Evolutionary conservation across 768 basidiomycete species (phyloP), one percentile per base, ranked within the genome.

Genomic region (Nevesoporus exiguus): DNA sequence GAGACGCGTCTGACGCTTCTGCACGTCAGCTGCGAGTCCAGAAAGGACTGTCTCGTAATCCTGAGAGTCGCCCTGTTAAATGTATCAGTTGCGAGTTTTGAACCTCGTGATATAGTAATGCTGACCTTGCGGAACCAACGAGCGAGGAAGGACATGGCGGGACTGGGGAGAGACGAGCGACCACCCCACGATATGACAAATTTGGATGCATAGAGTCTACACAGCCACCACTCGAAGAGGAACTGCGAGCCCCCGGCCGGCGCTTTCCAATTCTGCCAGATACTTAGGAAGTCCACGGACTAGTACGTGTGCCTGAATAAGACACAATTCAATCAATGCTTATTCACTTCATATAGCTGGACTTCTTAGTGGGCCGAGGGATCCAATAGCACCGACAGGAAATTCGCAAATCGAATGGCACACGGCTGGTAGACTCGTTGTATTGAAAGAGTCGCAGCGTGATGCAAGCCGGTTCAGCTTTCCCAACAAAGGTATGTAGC

Each of bases 11-110:
- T 90, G 86, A 14, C 88, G 83, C 56, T 86, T 83, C 64, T 84
- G 80, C 52, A 94, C 86, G 64, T 88, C 81, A 22, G 73, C 68
- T 9, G 85, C 84, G 49, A 94, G 77, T 42, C 74, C 70, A 22
- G 85, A 79, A 27, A 94, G 81, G 53, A 90, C 72, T 21, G 84
- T 78, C 64, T 91, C 90, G 66, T 87, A 91, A 74, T 94, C 86
- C 61, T 90, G 87, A 17, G 66, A 49, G 0, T 53, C 33, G 27
- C 46, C 49, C 69, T 70, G 44, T 40, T 11, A 8, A 13, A 22
- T 34, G 19, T 15, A 34, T 25, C n/a, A 3, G 14, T 22, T 29
- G 8, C 31, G 17, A 53, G 25, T 11, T 19, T 7, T 21, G 7
- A 22, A 14, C 46, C 1, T n/a, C 9, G 47, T 40, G 15, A 30